These are phyloP conservation scores for Breynia disticha DNA, from an alignment of 441 rosid species.

Conservation along the genomic window DNA sequence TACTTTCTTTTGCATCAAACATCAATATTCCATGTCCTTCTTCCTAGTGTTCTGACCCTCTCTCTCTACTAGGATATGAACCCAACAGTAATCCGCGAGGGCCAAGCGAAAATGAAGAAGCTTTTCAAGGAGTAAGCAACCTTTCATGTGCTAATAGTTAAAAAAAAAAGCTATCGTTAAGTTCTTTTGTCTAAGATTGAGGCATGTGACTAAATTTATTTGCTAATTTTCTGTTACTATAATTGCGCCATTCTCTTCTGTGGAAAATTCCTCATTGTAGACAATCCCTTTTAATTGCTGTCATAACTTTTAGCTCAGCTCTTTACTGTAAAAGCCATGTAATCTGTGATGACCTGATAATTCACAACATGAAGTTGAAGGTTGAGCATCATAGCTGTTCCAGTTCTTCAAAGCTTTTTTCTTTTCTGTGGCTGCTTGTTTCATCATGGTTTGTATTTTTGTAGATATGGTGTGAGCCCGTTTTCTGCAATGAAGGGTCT, in stretches of 20 bases:
- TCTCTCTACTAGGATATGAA: conserved; percentile 32
- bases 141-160: conserved; percentile 5
- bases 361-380: too few relatives aligned
- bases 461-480: conserved; percentile 73
- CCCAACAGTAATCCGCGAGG: conserved; percentile 33
- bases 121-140: conserved; percentile 62
- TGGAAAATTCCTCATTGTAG: too few relatives aligned
- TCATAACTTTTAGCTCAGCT: too few relatives aligned
- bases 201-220: background rate
- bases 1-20: background rate
- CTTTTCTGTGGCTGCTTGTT: background rate
- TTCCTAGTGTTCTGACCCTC: background rate
- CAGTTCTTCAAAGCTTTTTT: background rate
- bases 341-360: too few relatives aligned
- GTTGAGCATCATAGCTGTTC: too few relatives aligned
- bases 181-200: background rate
- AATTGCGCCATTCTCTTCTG: too few relatives aligned
- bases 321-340: too few relatives aligned
- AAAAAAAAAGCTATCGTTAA: background rate
- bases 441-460: conserved; percentile 13
- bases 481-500: conserved; percentile 69
- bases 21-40: background rate
- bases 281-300: too few relatives aligned
- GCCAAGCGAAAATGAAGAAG: conserved; percentile 48
- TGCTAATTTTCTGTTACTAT: background rate